phyloP scores from a whole-genome alignment of 192 early-diverging fungal species.

The Coemansia sp. region DNA sequence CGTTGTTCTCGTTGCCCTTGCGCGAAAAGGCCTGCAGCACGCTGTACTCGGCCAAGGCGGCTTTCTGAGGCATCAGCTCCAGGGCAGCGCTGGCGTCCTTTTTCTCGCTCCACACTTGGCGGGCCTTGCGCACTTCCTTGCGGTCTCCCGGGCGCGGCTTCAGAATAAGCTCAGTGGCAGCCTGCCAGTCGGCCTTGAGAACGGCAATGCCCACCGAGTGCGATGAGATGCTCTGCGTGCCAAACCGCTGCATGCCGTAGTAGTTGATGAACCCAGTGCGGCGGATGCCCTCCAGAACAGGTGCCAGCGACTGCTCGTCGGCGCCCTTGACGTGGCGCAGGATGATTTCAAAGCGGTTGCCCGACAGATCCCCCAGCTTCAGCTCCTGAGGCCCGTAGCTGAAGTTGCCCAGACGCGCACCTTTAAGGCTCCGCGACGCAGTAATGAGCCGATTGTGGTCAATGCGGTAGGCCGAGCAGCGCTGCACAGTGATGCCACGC shows the following conservation, averaged over 20 bases:
- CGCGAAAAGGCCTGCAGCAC: constrained; percentile 66
- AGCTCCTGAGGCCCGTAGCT: constrained; percentile 66
- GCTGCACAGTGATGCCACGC: constrained; percentile 87
- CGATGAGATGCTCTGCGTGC: constrained; percentile 79
- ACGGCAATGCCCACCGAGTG: constrained; percentile 79
- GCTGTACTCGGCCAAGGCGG: constrained; percentile 70
- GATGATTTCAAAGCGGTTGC: constrained; percentile 90
- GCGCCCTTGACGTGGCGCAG: constrained; percentile 66
- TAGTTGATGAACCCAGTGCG: constrained; percentile 94
- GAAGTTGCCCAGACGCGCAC: constrained; percentile 72
- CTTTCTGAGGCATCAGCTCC: constrained; percentile 65
- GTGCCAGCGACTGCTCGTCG: constrained; percentile 52
- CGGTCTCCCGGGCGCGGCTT: constrained; percentile 78
- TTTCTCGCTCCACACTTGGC: constrained; percentile 67
- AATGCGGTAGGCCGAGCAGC: constrained; percentile 70
- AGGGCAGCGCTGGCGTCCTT: constrained; percentile 66
- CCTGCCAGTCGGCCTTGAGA: constrained; percentile 71
- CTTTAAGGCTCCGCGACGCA: constrained; percentile 15
- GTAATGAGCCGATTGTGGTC: constrained; percentile 35
- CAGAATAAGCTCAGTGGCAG: constrained; percentile 81
- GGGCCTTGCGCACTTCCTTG: constrained; percentile 63
- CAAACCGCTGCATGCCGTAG: constrained; percentile 98
- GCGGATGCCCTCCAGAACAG: constrained; percentile 67
- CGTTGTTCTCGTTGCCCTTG: constrained; percentile 50
- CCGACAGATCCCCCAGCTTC: constrained; percentile 81